Percentiles rank a stretch among this genome's conserved stretches.
Evolutionary conservation across 2,329 filamentous ascomycete genomes (phyloP).

Genomic region (Xylariaceae sp.): DNA sequence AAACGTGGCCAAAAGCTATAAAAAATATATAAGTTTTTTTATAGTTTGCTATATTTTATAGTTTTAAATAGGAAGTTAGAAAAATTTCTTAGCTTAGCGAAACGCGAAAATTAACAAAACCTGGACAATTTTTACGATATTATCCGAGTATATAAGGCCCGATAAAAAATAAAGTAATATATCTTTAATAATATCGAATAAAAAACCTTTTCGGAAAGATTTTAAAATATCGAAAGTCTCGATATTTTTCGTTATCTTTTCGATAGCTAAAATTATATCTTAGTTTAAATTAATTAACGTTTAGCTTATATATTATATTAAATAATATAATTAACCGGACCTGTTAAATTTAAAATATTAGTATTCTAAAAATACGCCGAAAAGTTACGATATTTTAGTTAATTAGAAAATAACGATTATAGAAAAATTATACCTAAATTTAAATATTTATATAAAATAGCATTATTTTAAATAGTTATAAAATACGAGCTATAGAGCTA

Average conservation of each 20-base stretch:
- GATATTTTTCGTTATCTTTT: background rate
- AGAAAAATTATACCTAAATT: too few relatives aligned
- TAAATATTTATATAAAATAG: too few relatives aligned
- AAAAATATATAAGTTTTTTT: background rate
- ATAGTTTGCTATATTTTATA: background rate
- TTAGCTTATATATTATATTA: too few relatives aligned
- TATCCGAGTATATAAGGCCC: background rate
- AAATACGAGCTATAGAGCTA: too few relatives aligned
- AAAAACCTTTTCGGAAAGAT: background rate
- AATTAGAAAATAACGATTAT: too few relatives aligned
- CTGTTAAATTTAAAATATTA: too few relatives aligned
- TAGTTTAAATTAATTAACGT: too few relatives aligned
- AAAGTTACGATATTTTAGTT: too few relatives aligned
- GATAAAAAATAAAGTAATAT: background rate
- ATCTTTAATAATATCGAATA: background rate
- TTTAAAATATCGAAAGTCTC: background rate
- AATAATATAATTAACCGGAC: too few relatives aligned
- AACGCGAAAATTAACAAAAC: background rate
- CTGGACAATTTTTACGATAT: background rate
- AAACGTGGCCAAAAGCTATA: too few relatives aligned
- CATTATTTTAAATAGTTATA: too few relatives aligned
- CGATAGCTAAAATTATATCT: background rate
- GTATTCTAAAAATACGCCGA: too few relatives aligned
- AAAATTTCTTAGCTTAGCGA: background rate
- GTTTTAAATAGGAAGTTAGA: background rate